Percentiles rank a stretch among this genome's conserved stretches.
Conservation (phyloP, 768 basidiomycete genomes). For the Hemileccinum impolitum region DNA sequence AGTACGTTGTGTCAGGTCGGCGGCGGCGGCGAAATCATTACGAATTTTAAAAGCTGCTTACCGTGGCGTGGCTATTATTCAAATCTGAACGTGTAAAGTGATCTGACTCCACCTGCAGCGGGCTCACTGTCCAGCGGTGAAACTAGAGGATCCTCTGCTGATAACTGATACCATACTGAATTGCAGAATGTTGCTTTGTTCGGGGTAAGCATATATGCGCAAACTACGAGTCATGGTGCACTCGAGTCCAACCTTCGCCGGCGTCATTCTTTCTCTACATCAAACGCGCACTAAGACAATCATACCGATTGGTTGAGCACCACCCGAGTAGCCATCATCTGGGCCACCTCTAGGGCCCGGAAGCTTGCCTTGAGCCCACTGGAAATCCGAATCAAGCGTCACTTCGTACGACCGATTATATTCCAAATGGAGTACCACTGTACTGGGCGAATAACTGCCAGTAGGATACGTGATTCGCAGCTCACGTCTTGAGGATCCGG, state of each 20-base stretch:
- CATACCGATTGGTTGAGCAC: slow-evolving; percentile 56
- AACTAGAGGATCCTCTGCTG: slow-evolving; percentile 61
- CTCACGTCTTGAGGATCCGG: slow-evolving; percentile 35
- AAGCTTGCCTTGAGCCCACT: slow-evolving; percentile 76
- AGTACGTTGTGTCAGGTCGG: slow-evolving; percentile 38
- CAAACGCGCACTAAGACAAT: slow-evolving; percentile 70
- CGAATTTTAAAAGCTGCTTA: too few species aligned
- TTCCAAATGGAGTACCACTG: slow-evolving; percentile 72
- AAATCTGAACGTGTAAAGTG: slow-evolving; percentile 73
- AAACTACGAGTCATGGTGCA: slow-evolving; percentile 53
- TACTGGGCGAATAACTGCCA: slow-evolving; percentile 55
- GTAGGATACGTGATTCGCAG: slow-evolving; percentile 63
- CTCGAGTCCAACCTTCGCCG: slow-evolving; percentile 73
- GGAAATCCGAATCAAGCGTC: slow-evolving; percentile 61
- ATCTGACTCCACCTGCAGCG: slow-evolving; percentile 62
- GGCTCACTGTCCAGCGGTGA: slow-evolving; percentile 60
- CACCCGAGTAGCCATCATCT: slow-evolving; percentile 67
- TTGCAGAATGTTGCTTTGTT: slow-evolving; percentile 66
- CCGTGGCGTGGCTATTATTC: too few species aligned
- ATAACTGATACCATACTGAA: slow-evolving; percentile 75
- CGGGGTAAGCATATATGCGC: slow-evolving; percentile 72
- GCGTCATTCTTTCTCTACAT: slow-evolving; percentile 70
- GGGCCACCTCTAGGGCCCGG: slow-evolving; percentile 73
- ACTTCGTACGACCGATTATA: slow-evolving; percentile 68
- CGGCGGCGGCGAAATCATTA: not conserved